Evolutionary conservation across 108 stramenopile genomes (phyloP).

Genomic region (Schizochytrium sp.): DNA sequence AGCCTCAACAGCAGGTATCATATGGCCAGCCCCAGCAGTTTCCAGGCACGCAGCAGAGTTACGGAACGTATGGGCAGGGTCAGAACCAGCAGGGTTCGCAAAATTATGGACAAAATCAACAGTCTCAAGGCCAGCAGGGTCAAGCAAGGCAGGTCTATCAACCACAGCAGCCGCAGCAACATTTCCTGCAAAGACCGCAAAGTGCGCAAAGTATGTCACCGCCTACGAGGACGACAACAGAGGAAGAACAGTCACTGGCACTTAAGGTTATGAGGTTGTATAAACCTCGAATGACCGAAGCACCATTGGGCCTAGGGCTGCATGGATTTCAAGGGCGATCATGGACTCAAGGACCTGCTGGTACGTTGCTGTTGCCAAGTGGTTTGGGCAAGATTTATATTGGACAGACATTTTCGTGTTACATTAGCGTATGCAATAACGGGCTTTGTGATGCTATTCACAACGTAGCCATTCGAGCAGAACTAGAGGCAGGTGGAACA

Average conservation of each 20-base stretch:
- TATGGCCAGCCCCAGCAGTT: neutral
- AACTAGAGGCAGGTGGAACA: conserved; percentile 31
- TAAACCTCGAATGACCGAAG: conserved; percentile 21
- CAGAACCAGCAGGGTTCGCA: neutral
- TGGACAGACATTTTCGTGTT: conserved; percentile 43
- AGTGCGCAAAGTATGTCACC: neutral
- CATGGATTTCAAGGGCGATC: conserved; percentile 1
- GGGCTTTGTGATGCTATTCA: neutral
- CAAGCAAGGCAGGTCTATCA: no score
- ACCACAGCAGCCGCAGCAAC: neutral
- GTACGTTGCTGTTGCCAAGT: conserved; percentile 1
- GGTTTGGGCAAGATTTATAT: conserved; percentile 45
- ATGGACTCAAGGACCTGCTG: conserved; percentile 49
- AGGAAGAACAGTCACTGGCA: conserved; percentile 56
- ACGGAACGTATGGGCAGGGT: neutral
- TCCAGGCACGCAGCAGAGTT: neutral
- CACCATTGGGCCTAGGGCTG: conserved; percentile 10
- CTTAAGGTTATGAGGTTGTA: conserved; percentile 53
- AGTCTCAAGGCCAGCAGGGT: no score
- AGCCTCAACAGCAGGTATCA: neutral
- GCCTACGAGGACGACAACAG: neutral
- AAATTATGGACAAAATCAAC: no score
- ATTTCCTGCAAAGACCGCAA: neutral
- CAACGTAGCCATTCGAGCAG: conserved; percentile 42
- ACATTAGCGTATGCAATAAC: conserved; percentile 53